Base-by-base conservation (phyloP, 23 red algal genomes). In the Cyanidiococcus yangmingshanensis region DNA sequence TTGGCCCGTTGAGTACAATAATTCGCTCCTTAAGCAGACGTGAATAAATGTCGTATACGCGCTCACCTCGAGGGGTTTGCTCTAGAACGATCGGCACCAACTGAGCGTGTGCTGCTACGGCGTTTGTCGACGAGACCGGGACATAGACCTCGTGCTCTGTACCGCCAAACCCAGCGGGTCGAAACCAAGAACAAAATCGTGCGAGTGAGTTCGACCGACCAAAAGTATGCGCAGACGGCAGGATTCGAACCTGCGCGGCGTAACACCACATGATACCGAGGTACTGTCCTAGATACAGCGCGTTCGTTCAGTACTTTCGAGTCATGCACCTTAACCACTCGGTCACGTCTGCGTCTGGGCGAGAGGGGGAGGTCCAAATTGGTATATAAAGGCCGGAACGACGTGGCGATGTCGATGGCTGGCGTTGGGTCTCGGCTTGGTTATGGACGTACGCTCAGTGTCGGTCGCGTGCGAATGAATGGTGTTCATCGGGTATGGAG, bases 1-100 rank as follows among this genome's bases (percentile, higher is more conserved):
- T 59, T 16, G 78, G 38, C 36, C 78, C 78, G 51, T 81, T 81
- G 18, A 81, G 38, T 27, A 67, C 59, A 25, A 81, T 57, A 34
- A 81, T 81, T 18, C 78, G 40, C 38, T 81, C 78, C 40, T 59
- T 81, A 38, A 81, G 68, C 40, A 81, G 45, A 1, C 78, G 78
- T 3, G 78, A 81, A 29, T 81, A 81, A 18, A 81, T 81, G 68
- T 81, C 78, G 38, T 59, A 81, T 0, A 81, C 78, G 36, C 78
- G 59, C 50, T 81, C 78, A 16, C 78, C 78, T 40, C 78, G 39
- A 34, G 78, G n/a, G 32, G 78, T 50, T 25, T 81, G 78, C n/a
- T 81, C 78, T 33, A 81, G 50, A 7, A 81, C 78, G 45, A 81
- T 81, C 16, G 78, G 78, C 24, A 81, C 68, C 37, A 81, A 54